Evolutionary conservation across 352 stramenopile species (phyloP).

Genomic region (Globisporangium polare): DNA sequence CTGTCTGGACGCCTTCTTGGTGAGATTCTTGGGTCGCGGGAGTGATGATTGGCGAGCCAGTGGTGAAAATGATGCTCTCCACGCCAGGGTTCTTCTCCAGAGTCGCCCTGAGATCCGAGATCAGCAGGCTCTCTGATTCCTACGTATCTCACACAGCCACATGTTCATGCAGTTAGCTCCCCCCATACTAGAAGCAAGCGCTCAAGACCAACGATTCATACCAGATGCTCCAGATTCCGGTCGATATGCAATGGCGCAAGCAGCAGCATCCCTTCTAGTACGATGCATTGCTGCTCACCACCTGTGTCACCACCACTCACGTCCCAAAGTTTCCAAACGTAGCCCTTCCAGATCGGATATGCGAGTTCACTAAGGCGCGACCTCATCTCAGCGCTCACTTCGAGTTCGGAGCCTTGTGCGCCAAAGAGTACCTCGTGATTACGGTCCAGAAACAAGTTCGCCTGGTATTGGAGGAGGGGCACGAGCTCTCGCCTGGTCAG

Average conservation of each 20-base stretch:
- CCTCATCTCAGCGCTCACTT: neutral
- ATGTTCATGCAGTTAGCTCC: too few relatives aligned
- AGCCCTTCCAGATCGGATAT: constrained; percentile 12
- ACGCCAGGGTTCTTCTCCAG: neutral
- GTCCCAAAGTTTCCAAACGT: constrained; percentile 9
- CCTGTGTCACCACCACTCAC: neutral
- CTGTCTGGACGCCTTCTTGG: neutral
- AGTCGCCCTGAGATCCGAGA: constrained; percentile 1
- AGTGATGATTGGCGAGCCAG: neutral
- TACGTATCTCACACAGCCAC: too few relatives aligned
- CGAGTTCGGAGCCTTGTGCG: neutral
- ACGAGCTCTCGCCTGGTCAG: constrained; percentile 1
- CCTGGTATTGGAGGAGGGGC: constrained; percentile 5
- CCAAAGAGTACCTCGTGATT: constrained; percentile 17
- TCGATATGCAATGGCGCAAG: constrained; percentile 1
- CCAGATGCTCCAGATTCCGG: neutral
- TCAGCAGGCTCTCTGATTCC: neutral
- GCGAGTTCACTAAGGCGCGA: neutral
- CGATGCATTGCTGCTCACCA: neutral
- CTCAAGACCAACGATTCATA: neutral
- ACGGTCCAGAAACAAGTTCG: constrained; percentile 11
- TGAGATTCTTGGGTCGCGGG: neutral
- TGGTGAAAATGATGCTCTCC: constrained; percentile 1
- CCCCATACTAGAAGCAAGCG: too few relatives aligned
- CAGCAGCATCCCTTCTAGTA: neutral